Percentiles rank a stretch among this genome's conserved stretches.
phyloP scores from a whole-genome alignment of 1,284 basidiomycete genomes.

The Ganoderma resinaceum region DNA sequence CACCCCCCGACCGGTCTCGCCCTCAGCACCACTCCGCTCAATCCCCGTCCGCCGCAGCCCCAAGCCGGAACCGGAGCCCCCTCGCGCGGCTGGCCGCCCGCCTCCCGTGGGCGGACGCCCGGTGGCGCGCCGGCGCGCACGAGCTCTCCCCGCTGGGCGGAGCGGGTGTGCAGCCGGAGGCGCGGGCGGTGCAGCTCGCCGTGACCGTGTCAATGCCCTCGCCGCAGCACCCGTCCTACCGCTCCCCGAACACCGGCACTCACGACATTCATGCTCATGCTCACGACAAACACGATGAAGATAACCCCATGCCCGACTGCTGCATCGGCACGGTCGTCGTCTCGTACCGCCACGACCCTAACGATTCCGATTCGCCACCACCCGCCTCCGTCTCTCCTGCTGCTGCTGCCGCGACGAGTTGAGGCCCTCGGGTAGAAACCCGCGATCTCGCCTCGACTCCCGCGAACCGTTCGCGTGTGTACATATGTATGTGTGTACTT shows the following conservation, averaged over 20 bases:
- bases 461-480: not conserved
- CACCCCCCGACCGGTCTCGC: not conserved
- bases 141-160: constrained; percentile 4
- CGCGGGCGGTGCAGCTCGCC: constrained; percentile 24
- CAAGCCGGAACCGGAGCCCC: constrained; percentile 1
- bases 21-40: constrained; percentile 25
- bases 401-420: not conserved
- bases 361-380: not conserved
- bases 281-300: constrained; percentile 11
- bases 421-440: not conserved
- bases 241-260: not conserved
- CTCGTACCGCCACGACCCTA: constrained; percentile 10
- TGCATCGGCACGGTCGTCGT: constrained; percentile 29
- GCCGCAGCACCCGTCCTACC: constrained; percentile 3
- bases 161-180: not conserved
- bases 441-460: not conserved
- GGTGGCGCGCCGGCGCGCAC: constrained; percentile 10
- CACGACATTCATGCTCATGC: not conserved
- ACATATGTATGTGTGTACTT: too few species aligned
- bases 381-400: not conserved
- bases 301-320: constrained; percentile 26
- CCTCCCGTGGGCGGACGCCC: constrained; percentile 5
- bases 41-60: constrained; percentile 23
- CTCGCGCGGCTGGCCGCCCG: constrained; percentile 13
- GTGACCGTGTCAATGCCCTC: constrained; percentile 26